Evolutionary conservation across 176 grass and related monocot species (phyloP).

Genomic region (Bonia amplexicaulis): DNA sequence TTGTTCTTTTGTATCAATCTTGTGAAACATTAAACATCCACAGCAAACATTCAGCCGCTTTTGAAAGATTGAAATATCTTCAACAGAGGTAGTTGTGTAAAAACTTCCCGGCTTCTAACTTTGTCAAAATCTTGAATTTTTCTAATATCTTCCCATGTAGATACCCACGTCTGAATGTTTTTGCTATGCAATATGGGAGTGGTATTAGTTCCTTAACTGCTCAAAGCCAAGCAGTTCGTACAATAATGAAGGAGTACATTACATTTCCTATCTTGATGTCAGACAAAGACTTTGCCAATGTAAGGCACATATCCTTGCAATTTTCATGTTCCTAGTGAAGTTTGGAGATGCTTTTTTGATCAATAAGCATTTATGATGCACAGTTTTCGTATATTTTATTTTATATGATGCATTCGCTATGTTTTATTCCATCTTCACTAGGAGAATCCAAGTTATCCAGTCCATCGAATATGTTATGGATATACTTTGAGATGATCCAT

Average conservation of each 20-base stretch:
- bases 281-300: slow-evolving; percentile 44
- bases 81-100: slow-evolving; percentile 48
- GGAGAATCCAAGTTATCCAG: background rate
- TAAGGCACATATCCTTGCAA: slow-evolving; percentile 28
- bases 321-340: background rate
- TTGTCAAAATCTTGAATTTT: background rate
- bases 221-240: slow-evolving; percentile 28
- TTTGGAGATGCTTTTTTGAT: background rate
- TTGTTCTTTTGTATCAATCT: slow-evolving; percentile 39
- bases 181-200: slow-evolving; percentile 45
- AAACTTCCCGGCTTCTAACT: background rate
- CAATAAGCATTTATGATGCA: background rate
- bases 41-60: slow-evolving; percentile 16
- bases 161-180: slow-evolving; percentile 44
- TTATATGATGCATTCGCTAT: background rate
- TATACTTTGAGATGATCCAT: background rate
- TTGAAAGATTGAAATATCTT: slow-evolving; percentile 53
- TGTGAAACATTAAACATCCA: slow-evolving; percentile 12
- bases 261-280: slow-evolving; percentile 51
- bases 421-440: background rate
- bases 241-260: slow-evolving; percentile 39
- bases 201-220: slow-evolving; percentile 32
- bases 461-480: background rate
- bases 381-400: background rate
- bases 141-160: slow-evolving; percentile 34